These are phyloP conservation scores for Ogataea naganishii DNA, from an alignment of 805 yeast species.

Conservation along the genomic window DNA sequence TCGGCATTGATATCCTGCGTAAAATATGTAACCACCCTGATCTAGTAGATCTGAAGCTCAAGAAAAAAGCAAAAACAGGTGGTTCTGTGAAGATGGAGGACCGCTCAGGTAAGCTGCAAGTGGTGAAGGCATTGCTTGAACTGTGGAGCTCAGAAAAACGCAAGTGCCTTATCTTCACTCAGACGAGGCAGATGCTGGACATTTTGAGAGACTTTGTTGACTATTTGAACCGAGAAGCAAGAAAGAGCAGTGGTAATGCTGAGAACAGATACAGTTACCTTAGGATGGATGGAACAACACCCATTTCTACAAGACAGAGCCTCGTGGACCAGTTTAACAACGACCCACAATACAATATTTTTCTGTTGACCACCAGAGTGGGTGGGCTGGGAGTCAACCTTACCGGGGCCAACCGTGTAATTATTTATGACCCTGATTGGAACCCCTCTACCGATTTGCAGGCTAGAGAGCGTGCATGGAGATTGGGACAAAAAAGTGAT, in stretches of 20 bases:
- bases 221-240: slow-evolving; percentile 24
- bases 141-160: slow-evolving; percentile 75
- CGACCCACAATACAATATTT: slow-evolving; percentile 48
- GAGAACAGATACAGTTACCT: slow-evolving; percentile 36
- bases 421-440: slow-evolving; percentile 97
- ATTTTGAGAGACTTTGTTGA: slow-evolving; percentile 65
- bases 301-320: slow-evolving; percentile 64
- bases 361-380: slow-evolving; percentile 84
- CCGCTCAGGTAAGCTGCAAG: slow-evolving; percentile 87
- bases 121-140: slow-evolving; percentile 62
- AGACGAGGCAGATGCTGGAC: slow-evolving; percentile 89
- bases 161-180: slow-evolving; percentile 80
- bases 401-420: slow-evolving; percentile 92
- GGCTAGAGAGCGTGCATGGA: slow-evolving; percentile 96
- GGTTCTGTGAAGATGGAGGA: slow-evolving; percentile 30
- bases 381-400: slow-evolving; percentile 94
- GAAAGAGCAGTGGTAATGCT: slow-evolving; percentile 10
- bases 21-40: slow-evolving; percentile 98
- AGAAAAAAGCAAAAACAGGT: slow-evolving; percentile 11
- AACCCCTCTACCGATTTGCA: slow-evolving; percentile 96
- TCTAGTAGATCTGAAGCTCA: slow-evolving; percentile 40
- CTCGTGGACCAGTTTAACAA: slow-evolving; percentile 77
- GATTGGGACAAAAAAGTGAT: slow-evolving; percentile 89
- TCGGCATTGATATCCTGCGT: slow-evolving; percentile 83
- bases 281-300: slow-evolving; percentile 93